phyloP scores from a whole-genome alignment of 2,329 filamentous ascomycete species.

The Colletotrichum sp. region DNA sequence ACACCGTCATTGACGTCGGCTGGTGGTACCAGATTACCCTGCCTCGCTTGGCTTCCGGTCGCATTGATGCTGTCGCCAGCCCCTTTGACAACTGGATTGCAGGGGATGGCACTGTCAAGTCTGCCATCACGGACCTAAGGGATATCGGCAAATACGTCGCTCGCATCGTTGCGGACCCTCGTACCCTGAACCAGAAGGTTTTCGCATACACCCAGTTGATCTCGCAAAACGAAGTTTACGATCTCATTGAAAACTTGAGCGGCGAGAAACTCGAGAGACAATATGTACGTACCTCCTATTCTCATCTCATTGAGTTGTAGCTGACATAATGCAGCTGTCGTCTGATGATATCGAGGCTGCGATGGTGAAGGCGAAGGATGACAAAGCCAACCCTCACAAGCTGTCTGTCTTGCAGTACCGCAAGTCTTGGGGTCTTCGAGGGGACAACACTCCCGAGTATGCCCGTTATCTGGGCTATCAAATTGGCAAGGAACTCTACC shows the following conservation, averaged over 20 bases:
- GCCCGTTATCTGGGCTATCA: slow-evolving; percentile 62
- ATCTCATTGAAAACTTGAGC: slow-evolving; percentile 48
- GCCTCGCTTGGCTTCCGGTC: slow-evolving; percentile 27
- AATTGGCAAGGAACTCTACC: slow-evolving; percentile 57
- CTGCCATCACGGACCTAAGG: slow-evolving; percentile 51
- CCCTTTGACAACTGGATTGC: slow-evolving; percentile 37
- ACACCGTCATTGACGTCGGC: slow-evolving; percentile 63
- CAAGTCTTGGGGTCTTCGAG: slow-evolving; percentile 50
- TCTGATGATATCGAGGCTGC: background rate
- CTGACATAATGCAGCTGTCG: background rate
- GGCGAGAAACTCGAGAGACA: slow-evolving; percentile 49
- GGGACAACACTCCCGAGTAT: slow-evolving; percentile 57
- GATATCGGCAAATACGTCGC: slow-evolving; percentile 60
- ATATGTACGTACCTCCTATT: background rate
- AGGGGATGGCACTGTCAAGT: slow-evolving; percentile 49
- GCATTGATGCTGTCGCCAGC: slow-evolving; percentile 20
- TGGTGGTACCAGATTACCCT: slow-evolving; percentile 59
- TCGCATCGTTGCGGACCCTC: slow-evolving; percentile 52
- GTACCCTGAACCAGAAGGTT: slow-evolving; percentile 59
- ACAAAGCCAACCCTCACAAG: background rate
- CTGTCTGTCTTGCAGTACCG: slow-evolving; percentile 40
- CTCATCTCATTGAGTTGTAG: background rate
- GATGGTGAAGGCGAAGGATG: background rate
- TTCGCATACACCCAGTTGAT: slow-evolving; percentile 52
- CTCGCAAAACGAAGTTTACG: slow-evolving; percentile 51